These are phyloP conservation scores for Aureobasidium sp. DNA, from an alignment of 2,329 filamentous ascomycete species.

Conservation along the genomic window DNA sequence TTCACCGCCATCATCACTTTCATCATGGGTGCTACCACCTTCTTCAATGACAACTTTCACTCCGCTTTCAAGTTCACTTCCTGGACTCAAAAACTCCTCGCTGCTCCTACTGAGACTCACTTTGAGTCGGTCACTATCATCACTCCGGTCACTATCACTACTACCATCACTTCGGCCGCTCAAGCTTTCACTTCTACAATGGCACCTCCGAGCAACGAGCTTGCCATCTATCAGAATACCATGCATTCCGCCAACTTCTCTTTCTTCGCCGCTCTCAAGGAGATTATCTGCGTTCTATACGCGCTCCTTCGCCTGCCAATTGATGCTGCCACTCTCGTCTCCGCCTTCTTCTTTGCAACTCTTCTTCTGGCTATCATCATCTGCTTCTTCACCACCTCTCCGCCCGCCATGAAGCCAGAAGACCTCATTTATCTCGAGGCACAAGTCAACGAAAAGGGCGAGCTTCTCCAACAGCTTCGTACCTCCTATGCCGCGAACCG, in stretches of 20 bases:
- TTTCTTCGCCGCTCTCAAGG: not conserved
- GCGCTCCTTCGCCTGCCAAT: not conserved
- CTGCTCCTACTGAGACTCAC: not conserved
- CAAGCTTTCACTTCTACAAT: conserved; percentile 76
- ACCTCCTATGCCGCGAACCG: not conserved
- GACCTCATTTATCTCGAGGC: not conserved
- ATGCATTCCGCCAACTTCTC: not conserved
- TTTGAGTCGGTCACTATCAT: not conserved
- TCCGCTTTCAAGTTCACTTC: not conserved
- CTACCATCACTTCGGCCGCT: conserved; percentile 74
- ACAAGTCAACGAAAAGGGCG: not conserved
- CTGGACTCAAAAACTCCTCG: not conserved
- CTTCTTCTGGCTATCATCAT: not conserved
- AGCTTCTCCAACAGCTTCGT: not conserved
- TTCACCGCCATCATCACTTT: not conserved
- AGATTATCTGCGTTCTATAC: not conserved
- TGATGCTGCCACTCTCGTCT: not conserved
- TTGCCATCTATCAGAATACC: not conserved
- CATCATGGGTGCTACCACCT: not conserved
- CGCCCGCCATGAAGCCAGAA: not conserved
- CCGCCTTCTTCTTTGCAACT: not conserved
- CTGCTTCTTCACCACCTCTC: not conserved
- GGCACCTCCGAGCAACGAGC: conserved; percentile 38
- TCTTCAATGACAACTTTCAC: not conserved
- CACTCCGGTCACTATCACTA: conserved; percentile 29